Percentiles rank a stretch among this genome's conserved stretches.
Evolutionary conservation across 2,329 filamentous ascomycete species (phyloP).

Genomic region (Neonectria ditissima): DNA sequence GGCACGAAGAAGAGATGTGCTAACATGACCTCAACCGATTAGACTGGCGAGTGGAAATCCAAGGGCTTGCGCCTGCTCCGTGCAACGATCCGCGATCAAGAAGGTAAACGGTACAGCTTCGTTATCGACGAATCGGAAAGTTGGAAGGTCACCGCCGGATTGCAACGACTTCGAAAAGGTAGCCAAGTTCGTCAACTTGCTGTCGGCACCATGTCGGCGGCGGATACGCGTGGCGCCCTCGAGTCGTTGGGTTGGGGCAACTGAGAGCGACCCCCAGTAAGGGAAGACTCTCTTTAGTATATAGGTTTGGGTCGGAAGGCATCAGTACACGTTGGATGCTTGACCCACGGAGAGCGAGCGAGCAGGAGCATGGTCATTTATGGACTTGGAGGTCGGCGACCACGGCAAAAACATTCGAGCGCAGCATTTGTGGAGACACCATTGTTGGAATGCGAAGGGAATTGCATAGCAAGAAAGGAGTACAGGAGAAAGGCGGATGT

Average conservation of each 20-base stretch:
- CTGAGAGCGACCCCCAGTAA: conserved; percentile 34
- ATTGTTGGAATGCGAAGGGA: conserved; percentile 47
- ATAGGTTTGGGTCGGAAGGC: conserved; percentile 41
- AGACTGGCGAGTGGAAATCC: conserved; percentile 66
- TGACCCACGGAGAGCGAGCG: conserved; percentile 24
- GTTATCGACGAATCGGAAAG: conserved; percentile 73
- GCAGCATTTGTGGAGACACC: conserved; percentile 44
- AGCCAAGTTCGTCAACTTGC: conserved; percentile 70
- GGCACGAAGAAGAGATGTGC: conserved; percentile 57
- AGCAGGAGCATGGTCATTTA: conserved; percentile 38
- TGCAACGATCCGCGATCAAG: conserved; percentile 73
- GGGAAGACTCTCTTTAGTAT: conserved; percentile 39
- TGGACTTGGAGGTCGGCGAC: conserved; percentile 32
- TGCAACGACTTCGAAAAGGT: conserved; percentile 71
- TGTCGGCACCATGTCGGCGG: conserved; percentile 65
- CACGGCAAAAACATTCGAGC: conserved; percentile 37
- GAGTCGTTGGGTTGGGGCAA: conserved; percentile 68
- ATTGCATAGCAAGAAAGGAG: conserved; percentile 49
- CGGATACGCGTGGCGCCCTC: conserved; percentile 66
- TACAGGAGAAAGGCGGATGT: conserved; percentile 41
- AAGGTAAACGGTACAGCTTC: conserved; percentile 75
- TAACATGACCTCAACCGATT: conserved; percentile 55
- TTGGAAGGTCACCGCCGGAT: conserved; percentile 74
- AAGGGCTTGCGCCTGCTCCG: conserved; percentile 72
- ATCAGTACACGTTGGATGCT: conserved; percentile 31